Conservation (phyloP, 225 moss, liverwort and hornwort genomes). For the Lunularia cruciata region DNA sequence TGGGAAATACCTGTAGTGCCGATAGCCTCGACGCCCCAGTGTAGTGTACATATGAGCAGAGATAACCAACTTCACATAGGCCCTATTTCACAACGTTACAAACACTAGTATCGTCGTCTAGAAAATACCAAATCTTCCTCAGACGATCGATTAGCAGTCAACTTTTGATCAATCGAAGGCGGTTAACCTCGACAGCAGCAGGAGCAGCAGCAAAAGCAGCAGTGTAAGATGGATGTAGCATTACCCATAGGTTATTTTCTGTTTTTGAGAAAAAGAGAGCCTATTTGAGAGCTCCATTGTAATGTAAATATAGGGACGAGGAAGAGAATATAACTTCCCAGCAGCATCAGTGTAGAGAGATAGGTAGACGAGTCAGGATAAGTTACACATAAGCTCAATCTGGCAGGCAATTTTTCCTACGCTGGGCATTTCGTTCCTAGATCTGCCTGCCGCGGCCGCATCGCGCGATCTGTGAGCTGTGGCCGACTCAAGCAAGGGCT, state of each 20-base stretch:
- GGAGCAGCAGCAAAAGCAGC: constrained; percentile 9
- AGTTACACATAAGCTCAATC: neutral
- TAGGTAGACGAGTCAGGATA: neutral
- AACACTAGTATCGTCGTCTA: neutral
- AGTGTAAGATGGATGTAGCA: constrained; percentile 13
- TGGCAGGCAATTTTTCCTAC: constrained; percentile 15
- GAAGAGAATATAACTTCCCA: neutral
- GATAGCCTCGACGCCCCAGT: constrained; percentile 12
- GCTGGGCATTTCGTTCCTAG: constrained; percentile 12
- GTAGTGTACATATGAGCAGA: constrained; percentile 27
- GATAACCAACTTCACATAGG: constrained; percentile 19
- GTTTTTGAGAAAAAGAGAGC: neutral
- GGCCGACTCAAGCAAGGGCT: constrained; percentile 11
- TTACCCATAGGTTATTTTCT: neutral
- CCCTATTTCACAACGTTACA: neutral
- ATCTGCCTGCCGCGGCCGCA: neutral
- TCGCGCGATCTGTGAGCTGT: neutral
- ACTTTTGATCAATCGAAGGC: constrained; percentile 18
- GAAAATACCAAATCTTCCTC: too few relatives aligned
- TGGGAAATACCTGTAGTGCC: neutral
- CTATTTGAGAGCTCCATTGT: constrained; percentile 9
- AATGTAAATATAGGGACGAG: constrained; percentile 2
- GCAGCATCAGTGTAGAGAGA: constrained; percentile 5
- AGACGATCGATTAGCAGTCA: constrained; percentile 7
- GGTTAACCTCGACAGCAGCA: constrained; percentile 3